Base-by-base conservation (phyloP, 2,329 filamentous ascomycete genomes). In the Pseudovirgaria hyperparasitica region DNA sequence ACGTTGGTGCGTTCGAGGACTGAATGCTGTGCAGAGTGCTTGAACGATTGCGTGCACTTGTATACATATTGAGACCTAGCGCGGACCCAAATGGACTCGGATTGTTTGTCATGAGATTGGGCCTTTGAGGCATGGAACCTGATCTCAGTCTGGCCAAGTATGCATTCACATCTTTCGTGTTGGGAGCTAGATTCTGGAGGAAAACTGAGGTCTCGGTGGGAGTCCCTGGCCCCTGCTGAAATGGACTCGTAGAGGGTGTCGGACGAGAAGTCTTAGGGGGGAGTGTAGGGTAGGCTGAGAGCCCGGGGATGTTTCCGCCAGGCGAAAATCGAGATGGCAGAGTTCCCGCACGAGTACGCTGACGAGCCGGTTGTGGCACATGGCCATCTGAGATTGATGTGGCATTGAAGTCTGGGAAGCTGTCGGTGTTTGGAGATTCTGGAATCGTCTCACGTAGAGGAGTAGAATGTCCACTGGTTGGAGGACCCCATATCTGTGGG, bases 391-490 rank as follows among this genome's bases (percentile, higher is more conserved):
- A n/a, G n/a, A n/a, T n/a, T n/a, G n/a, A n/a, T 22, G 81, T 67
- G 42, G 76, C 72, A 37, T 79, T 70, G 50, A 93, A 84, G 54
- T 93, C 86, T 32, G 90, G 86, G 44, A 96, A 96, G 41, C 82
- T 87, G 60, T 94, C 87, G 41, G 67, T 70, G 39, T 81, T 90
- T 17, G 90, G 90, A 19, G 87, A 94, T 59, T 98, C 90, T 37
- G 87, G 86, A 35, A 98, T 96, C 39, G 87, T 94, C 62, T 96
- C 90, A 47, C 90, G 82, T 27, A 98, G 70, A 41, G 90, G 90
- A 22, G 87, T 94, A 12, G 87, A 94, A 55, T 93, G 87, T 39
- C 87, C 90, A 53, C 87, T 94, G 30, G 87, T 93, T 25, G 90
- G 87, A 39, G 90, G 87, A 8, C 90, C 85, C 90, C 90, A 96